These are phyloP conservation scores for Cryptococcus depauperatus DNA, from an alignment of 1,284 basidiomycete genomes.

Conservation along the genomic window DNA sequence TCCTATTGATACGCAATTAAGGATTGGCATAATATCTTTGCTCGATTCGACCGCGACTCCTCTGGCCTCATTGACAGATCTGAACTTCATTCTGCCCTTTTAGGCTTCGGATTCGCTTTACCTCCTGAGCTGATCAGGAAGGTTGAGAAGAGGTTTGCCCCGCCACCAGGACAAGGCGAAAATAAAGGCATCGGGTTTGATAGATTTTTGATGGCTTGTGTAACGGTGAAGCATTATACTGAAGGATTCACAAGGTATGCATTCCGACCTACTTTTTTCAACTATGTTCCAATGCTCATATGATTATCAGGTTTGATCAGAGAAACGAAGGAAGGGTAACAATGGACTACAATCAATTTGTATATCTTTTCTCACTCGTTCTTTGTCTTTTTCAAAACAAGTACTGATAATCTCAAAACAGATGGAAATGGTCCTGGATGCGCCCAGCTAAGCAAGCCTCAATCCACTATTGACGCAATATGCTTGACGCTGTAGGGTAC, in stretches of 20 bases:
- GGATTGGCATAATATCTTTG: conserved; percentile 46
- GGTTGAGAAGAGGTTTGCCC: conserved; percentile 42
- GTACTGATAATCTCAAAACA: conserved; percentile 7
- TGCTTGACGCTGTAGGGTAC: too few species aligned
- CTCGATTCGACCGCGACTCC: conserved; percentile 42
- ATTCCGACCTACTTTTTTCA: neutral
- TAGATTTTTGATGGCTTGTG: conserved; percentile 46
- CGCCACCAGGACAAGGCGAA: conserved; percentile 29
- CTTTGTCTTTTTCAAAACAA: neutral
- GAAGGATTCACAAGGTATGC: conserved; percentile 34
- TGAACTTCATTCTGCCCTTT: conserved; percentile 43
- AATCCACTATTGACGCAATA: too few species aligned
- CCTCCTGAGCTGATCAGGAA: conserved; percentile 41
- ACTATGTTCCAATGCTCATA: neutral
- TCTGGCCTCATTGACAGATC: conserved; percentile 43
- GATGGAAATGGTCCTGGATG: conserved; percentile 41
- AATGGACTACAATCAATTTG: neutral
- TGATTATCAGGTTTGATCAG: neutral
- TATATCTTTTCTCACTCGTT: neutral
- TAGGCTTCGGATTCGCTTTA: conserved; percentile 44
- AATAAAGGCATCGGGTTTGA: conserved; percentile 42
- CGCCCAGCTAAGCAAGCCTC: conserved; percentile 34
- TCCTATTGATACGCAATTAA: conserved; percentile 7
- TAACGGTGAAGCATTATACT: conserved; percentile 46
- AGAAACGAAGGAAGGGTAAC: neutral